Percentiles rank a stretch among this genome's conserved stretches.
Conservation (phyloP, 1,139 yeast genomes). For the Sugiyamaella xylanicola region DNA sequence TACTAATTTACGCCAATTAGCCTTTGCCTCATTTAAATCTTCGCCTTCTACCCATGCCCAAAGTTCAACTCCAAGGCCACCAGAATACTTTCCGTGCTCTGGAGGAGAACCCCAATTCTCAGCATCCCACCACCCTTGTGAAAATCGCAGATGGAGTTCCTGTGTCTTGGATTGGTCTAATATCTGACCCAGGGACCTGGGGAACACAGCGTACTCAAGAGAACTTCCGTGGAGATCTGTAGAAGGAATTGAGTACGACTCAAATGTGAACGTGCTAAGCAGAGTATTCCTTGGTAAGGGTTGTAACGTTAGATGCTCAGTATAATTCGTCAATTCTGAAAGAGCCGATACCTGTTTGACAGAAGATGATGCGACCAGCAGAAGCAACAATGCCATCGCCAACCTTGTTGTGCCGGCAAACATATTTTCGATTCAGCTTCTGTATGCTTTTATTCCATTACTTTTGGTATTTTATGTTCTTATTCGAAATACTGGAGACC, state of each 20-base stretch:
- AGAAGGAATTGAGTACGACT: conserved; percentile 54
- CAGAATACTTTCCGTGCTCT: conserved; percentile 65
- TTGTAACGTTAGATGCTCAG: conserved; percentile 60
- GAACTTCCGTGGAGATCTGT: conserved; percentile 7
- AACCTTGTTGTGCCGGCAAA: background rate
- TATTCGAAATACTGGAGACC: no score
- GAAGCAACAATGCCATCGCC: background rate
- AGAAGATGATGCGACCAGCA: background rate
- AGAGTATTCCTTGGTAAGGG: conserved; percentile 74
- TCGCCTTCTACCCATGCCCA: conserved; percentile 83
- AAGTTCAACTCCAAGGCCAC: conserved; percentile 95
- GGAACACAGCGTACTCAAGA: conserved; percentile 73
- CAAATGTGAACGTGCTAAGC: conserved; percentile 68
- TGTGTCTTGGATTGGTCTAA: conserved; percentile 66
- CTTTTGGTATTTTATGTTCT: no score
- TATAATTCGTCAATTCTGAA: conserved; percentile 40
- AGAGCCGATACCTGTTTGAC: background rate
- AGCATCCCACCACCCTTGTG: conserved; percentile 96
- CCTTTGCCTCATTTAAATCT: conserved; percentile 55
- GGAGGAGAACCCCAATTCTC: conserved; percentile 88
- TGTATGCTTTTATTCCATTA: conserved; percentile 3
- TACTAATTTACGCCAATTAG: conserved; percentile 70
- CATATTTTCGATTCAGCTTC: background rate
- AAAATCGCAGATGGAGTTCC: conserved; percentile 79
- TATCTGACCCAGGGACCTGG: conserved; percentile 79